Evolutionary conservation across 768 basidiomycete genomes (phyloP).

Genomic region (Pulveroboletus sp.): DNA sequence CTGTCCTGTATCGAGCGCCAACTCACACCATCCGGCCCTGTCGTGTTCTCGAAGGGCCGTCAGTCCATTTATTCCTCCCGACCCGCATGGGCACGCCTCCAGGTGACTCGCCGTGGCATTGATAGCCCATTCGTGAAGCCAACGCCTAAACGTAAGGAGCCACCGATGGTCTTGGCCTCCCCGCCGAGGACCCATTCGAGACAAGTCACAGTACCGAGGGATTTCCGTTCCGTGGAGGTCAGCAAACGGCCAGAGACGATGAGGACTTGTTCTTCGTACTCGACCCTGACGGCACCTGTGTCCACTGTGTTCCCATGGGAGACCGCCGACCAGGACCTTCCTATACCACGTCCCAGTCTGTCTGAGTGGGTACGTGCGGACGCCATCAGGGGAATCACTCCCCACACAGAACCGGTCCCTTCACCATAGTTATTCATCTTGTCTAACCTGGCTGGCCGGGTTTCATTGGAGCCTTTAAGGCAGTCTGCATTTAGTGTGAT

Average conservation of each 20-base stretch:
- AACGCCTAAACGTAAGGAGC: constrained; percentile 17
- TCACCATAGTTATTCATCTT: constrained; percentile 8
- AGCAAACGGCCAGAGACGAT: constrained; percentile 28
- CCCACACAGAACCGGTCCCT: constrained; percentile 16
- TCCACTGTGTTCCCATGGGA: constrained; percentile 36
- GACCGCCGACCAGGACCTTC: constrained; percentile 46
- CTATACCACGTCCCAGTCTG: constrained; percentile 48
- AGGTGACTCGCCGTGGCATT: constrained; percentile 45
- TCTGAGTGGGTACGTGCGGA: constrained; percentile 54
- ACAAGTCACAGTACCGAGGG: constrained; percentile 13
- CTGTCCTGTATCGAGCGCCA: constrained; percentile 22
- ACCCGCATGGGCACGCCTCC: constrained; percentile 49
- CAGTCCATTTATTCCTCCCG: constrained; percentile 26
- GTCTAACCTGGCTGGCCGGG: constrained; percentile 4
- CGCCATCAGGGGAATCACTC: constrained; percentile 23
- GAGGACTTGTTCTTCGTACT: constrained; percentile 12
- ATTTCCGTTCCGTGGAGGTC: constrained; percentile 33
- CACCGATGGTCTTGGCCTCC: constrained; percentile 23
- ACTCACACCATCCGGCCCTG: constrained; percentile 10
- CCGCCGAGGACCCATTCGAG: constrained; percentile 31
- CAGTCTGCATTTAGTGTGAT: background rate
- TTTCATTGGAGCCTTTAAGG: background rate
- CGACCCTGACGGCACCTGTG: constrained; percentile 12
- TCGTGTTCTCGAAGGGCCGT: constrained; percentile 14
- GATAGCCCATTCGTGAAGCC: constrained; percentile 48